Evolutionary conservation across 1,284 basidiomycete species (phyloP).

Genomic region (Pseudozyma sp.): DNA sequence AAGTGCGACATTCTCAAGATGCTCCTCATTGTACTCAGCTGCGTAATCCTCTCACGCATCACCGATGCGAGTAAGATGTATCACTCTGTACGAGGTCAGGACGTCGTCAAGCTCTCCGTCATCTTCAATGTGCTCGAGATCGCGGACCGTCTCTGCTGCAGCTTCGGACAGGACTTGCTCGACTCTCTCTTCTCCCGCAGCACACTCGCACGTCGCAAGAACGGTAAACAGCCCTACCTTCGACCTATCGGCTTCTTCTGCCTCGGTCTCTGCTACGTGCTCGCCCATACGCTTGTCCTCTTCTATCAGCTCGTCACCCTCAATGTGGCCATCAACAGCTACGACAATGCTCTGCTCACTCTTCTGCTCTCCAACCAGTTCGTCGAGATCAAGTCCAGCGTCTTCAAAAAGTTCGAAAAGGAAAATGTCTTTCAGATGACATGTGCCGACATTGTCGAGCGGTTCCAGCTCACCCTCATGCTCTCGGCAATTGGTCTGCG

Average conservation of each 20-base stretch:
- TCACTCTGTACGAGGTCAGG: slow-evolving; percentile 95
- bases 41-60: slow-evolving; percentile 80
- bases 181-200: slow-evolving; percentile 95
- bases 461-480: slow-evolving; percentile 93
- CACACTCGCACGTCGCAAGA: slow-evolving; percentile 77
- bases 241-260: slow-evolving; percentile 86
- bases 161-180: slow-evolving; percentile 96
- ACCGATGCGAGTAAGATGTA: slow-evolving; percentile 99
- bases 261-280: slow-evolving; percentile 83
- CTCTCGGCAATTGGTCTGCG: slow-evolving; percentile 89
- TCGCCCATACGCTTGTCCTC: slow-evolving; percentile 88
- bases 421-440: slow-evolving; percentile 99
- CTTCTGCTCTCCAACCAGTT: slow-evolving; percentile 97
- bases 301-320: slow-evolving; percentile 95
- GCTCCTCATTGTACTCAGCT: slow-evolving; percentile 80
- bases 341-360: slow-evolving; percentile 94
- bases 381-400: slow-evolving; percentile 98
- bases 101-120: slow-evolving; percentile 89
- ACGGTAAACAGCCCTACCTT: slow-evolving; percentile 72
- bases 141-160: slow-evolving; percentile 91
- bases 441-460: slow-evolving; percentile 88
- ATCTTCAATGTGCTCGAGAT: slow-evolving; percentile 93
- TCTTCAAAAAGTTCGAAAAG: slow-evolving; percentile 99
- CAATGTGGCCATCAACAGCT: slow-evolving; percentile 98
- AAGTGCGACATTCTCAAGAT: slow-evolving; percentile 89